Conservation (phyloP, 139 green algal species). For the Asterochloris erici region DNA sequence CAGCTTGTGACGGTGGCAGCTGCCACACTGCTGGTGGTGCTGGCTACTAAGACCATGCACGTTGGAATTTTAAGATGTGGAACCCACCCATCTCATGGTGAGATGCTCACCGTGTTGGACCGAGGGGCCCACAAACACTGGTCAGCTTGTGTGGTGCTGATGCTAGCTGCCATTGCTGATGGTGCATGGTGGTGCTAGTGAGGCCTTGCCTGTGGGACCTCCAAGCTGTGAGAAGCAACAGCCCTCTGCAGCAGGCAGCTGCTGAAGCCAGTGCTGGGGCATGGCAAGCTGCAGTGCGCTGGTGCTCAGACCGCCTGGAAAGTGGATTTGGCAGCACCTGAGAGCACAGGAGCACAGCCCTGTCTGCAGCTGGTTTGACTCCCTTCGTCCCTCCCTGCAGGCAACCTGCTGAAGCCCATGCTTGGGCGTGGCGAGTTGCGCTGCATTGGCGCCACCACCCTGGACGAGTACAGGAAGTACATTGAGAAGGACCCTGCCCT, state of each 20-base stretch:
- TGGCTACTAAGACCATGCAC: too few species aligned
- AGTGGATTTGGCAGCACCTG: background rate
- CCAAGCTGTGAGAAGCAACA: background rate
- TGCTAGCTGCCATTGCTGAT: too few species aligned
- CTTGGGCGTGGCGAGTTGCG: conserved; percentile 92
- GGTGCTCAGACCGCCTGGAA: background rate
- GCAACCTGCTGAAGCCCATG: conserved; percentile 98
- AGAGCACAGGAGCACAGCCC: too few species aligned
- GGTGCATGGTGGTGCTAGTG: too few species aligned
- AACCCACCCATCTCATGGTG: background rate
- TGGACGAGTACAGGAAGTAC: conserved; percentile 98
- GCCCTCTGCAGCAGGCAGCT: background rate
- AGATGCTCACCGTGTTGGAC: background rate
- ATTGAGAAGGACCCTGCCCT: conserved; percentile 99
- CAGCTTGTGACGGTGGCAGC: background rate
- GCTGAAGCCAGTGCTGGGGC: background rate
- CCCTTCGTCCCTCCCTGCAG: background rate
- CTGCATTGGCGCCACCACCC: conserved; percentile 96
- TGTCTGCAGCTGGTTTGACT: too few species aligned
- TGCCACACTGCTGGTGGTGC: too few species aligned
- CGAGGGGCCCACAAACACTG: too few species aligned
- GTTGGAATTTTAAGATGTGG: background rate
- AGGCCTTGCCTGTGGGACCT: too few species aligned
- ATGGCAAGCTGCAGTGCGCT: background rate
- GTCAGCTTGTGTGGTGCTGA: too few species aligned